Evolutionary conservation across 108 stramenopile species (phyloP), one percentile per base, ranked within the genome.

Genomic region (Asterionellopsis glacialis): DNA sequence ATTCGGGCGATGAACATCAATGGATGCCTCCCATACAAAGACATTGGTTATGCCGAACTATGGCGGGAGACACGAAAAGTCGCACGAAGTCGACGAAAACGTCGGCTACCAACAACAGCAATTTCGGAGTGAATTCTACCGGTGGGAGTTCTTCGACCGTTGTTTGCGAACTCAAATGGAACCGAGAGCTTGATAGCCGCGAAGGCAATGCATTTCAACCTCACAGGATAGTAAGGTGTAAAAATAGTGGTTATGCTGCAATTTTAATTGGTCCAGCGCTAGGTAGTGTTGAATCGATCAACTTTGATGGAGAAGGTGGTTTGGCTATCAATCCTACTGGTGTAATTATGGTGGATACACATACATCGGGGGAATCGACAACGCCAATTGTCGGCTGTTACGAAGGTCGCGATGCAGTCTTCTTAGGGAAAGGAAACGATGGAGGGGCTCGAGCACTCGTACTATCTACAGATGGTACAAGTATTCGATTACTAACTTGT

Each of bases 41-140:
- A 16, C 81, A 88, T 69, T 90, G 85, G 85, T 47, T 93, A 28
- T 56, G 83, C 48, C 72, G 79, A 41, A 80, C 85, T 7, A 54
- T 62, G 57, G 51, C 70, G 18, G 86, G 85, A 18, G 91, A 92
- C 56, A 52, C 15, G 39, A 57, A 54, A 54, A 60, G 50, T 51
- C 64, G 16, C 23, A 44, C 53, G 47, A 64, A 61, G 50, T 39
- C 63, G 16, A 49, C 18, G 6, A 28, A 47, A 22, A 62, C 63
- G 27, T 41, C 53, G 1, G 33, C 57, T n/a, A n/a, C n/a, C n/a
- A n/a, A n/a, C 40, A 27, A 53, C 51, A 61, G 51, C 33, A 63
- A 48, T 22, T 61, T 51, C 41, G 65, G 71, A 12, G 62, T 28
- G 53, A 40, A 24, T 9, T 69, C 72, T 10, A 50, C 64, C 16